Base-by-base conservation (phyloP, 495 filamentous ascomycete species). In the Annulohypoxylon stygium region DNA sequence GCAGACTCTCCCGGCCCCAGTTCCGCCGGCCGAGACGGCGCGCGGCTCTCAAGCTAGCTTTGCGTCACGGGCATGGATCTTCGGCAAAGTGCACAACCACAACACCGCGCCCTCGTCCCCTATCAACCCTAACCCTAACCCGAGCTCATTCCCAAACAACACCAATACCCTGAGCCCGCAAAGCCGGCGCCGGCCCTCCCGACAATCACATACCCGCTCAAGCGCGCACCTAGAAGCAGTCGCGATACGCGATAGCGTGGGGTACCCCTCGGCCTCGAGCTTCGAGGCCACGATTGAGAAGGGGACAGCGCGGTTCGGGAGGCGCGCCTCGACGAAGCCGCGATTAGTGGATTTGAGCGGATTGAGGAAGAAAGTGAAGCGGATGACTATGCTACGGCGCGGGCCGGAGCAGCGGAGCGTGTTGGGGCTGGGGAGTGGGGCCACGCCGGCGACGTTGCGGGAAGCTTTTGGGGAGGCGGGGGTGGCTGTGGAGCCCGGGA, bases 221-320 rank as follows among this genome's bases (percentile, higher is more conserved):
- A 30, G 30, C 2, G 11, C 57, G 30, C 65, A 64, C 18, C 51
- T 61, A 7, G 70, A 50, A 1, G 57, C 65, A 8, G 55, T 66
- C n/a, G 65, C 51, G 7, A 41, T 73, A 61, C 65, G 71, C 1
- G 66, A 66, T 6, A 74, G 71, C 66, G 48, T 74, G 9, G 50
- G 37, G 30, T 74, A 74, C 39, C 61, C 71, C 0, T 69, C 71
- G 0, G 66, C 61, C 2, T 69, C 66, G 2, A 59, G 45, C 0
- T 74, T 74, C 66, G 71, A 74, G 45, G 61, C 41, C 12, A 69
- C 51, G 1, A 69, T 74, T 33, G 50, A 54, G 23, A 57, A 57
- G 39, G 71, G 71, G 30, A 69, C 61, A 26, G 71, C 71, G 41
- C 47, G 65, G 30, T 48, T 33, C 9, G 61, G 65, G 9, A 37